Evolutionary conservation across 768 basidiomycete species (phyloP).

Genomic region (Sporobolomyces roseus): DNA sequence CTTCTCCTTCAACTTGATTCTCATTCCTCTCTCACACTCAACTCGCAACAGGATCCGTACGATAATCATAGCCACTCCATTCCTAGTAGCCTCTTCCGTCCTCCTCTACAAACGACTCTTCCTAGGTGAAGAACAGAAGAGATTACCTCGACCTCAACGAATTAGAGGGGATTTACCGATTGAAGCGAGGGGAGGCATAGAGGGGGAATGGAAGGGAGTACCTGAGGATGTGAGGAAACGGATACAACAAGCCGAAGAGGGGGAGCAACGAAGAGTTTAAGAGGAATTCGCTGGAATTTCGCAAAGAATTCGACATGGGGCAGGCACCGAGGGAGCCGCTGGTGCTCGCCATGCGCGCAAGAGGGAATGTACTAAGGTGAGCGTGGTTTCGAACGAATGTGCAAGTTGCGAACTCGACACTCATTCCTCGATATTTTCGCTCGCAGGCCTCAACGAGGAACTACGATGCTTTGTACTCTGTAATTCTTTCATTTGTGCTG

Average conservation of each 20-base stretch:
- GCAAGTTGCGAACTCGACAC: too few relatives aligned
- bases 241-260: constrained; percentile 14
- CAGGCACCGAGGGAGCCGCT: background rate
- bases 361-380: too few relatives aligned
- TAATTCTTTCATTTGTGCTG: background rate
- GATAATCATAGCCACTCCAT: constrained; percentile 39
- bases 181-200: too few relatives aligned
- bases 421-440: too few relatives aligned
- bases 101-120: constrained; percentile 41
- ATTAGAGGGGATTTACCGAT: constrained; percentile 24
- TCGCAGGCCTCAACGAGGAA: background rate
- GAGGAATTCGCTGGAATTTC: background rate
- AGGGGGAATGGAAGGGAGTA: constrained; percentile 4
- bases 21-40: background rate
- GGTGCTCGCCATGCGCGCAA: too few relatives aligned
- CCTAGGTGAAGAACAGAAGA: constrained; percentile 37
- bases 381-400: too few relatives aligned
- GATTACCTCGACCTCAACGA: constrained; percentile 17
- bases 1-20: background rate
- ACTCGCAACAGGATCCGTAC: constrained; percentile 28
- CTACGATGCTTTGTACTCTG: background rate
- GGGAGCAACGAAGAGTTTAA: background rate
- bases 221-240: constrained; percentile 16
- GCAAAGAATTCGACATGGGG: background rate
- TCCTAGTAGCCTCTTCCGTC: constrained; percentile 32